Percentiles rank a stretch among this genome's conserved stretches.
phyloP scores from a whole-genome alignment of 2,329 filamentous ascomycete species.

The Aureobasidium leucospermi region DNA sequence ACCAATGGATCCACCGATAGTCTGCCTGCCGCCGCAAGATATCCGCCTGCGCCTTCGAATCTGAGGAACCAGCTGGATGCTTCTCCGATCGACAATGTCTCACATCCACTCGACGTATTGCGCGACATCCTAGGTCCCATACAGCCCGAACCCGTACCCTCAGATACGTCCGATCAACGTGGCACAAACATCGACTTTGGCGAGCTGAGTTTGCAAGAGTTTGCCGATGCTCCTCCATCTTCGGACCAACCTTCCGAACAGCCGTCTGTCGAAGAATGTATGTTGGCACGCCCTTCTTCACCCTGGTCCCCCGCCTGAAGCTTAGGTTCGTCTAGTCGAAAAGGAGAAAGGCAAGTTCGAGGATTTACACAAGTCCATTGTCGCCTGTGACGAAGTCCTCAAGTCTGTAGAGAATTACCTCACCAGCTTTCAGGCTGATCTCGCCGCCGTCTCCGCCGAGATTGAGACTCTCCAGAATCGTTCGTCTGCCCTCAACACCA shows the following conservation, averaged over 20 bases:
- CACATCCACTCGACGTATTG: constrained; percentile 66
- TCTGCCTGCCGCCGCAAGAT: constrained; percentile 57
- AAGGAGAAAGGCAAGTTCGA: constrained; percentile 78
- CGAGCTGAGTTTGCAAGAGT: constrained; percentile 66
- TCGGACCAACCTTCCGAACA: constrained; percentile 18
- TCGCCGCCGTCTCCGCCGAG: constrained; percentile 85
- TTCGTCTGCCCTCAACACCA: constrained; percentile 73
- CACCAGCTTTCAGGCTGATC: constrained; percentile 85
- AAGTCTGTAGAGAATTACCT: constrained; percentile 90
- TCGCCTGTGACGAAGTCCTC: constrained; percentile 84
- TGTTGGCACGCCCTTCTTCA: not conserved
- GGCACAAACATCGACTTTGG: constrained; percentile 54
- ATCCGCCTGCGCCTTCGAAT: constrained; percentile 56
- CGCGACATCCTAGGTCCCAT: constrained; percentile 47
- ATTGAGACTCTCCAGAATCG: constrained; percentile 89
- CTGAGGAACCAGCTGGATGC: constrained; percentile 52
- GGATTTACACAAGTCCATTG: constrained; percentile 81
- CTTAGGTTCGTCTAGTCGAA: constrained; percentile 37
- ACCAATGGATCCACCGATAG: constrained; percentile 68
- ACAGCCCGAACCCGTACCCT: not conserved
- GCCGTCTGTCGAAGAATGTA: constrained; percentile 45
- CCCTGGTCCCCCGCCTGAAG: constrained; percentile 3
- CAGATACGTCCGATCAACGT: not conserved
- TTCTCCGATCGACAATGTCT: constrained; percentile 46
- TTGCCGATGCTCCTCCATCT: constrained; percentile 39